phyloP scores from a whole-genome alignment of 495 filamentous ascomycete genomes.

The Annulohypoxylon nitens region DNA sequence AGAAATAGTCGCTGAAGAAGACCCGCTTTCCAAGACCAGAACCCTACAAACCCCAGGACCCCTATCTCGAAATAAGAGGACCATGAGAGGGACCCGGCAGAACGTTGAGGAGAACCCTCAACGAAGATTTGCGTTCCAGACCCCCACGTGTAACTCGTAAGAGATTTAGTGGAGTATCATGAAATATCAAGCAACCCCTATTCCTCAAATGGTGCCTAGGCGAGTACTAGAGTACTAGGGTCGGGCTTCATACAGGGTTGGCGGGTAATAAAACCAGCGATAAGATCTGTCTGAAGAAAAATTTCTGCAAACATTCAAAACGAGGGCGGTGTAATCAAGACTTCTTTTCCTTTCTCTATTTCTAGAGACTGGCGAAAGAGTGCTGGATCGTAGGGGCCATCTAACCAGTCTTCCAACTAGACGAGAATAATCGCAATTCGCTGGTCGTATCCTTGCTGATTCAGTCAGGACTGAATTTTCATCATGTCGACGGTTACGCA shows the following conservation, averaged over 20 bases:
- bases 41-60: conserved; percentile 44
- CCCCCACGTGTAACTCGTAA: conserved; percentile 43
- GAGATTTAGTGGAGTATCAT: conserved; percentile 35
- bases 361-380: conserved; percentile 3
- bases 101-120: conserved; percentile 45
- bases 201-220: conserved; percentile 3
- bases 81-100: conserved; percentile 6
- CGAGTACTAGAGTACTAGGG: neutral
- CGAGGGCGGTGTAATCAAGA: conserved; percentile 1
- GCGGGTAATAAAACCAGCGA: conserved; percentile 21
- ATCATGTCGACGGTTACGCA: conserved; percentile 46
- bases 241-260: conserved; percentile 25
- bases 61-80: conserved; percentile 27
- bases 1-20: conserved; percentile 8
- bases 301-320: conserved; percentile 37
- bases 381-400: conserved; percentile 1
- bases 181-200: conserved; percentile 33
- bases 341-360: conserved; percentile 8
- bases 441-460: neutral
- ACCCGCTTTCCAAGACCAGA: conserved; percentile 38
- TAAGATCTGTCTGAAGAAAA: conserved; percentile 32
- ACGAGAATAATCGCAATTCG: conserved; percentile 6
- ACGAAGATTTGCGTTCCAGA: conserved; percentile 42
- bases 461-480: conserved; percentile 8
- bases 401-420: neutral